Conservation (phyloP, 2,329 filamentous ascomycete genomes). For the Orbilia blumenaviensis region DNA sequence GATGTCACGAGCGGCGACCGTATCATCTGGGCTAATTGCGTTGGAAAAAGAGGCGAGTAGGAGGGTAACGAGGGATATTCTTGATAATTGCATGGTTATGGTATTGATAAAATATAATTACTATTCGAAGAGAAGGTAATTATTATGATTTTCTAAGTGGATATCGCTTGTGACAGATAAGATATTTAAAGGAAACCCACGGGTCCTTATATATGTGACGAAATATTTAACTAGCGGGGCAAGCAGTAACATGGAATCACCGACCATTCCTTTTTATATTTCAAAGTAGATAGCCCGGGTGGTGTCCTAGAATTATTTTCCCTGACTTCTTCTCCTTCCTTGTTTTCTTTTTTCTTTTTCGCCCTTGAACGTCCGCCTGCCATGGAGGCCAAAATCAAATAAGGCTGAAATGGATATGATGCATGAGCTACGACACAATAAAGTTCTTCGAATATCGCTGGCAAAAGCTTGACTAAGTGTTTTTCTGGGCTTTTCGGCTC, state of each 20-base stretch:
- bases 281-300: too few relatives aligned
- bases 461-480: slow-evolving; percentile 20
- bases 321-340: too few relatives aligned
- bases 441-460: background rate
- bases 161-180: too few relatives aligned
- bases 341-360: background rate
- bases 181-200: too few relatives aligned
- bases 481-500: background rate
- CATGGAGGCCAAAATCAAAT: background rate
- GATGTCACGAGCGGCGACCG: background rate
- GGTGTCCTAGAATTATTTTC: too few relatives aligned
- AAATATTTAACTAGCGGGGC: too few relatives aligned
- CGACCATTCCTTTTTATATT: background rate
- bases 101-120: too few relatives aligned
- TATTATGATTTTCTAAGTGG: too few relatives aligned
- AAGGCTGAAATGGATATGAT: slow-evolving; percentile 13
- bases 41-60: slow-evolving; percentile 21
- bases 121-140: background rate
- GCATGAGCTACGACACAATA: slow-evolving; percentile 8
- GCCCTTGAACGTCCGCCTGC: background rate
- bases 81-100: slow-evolving; percentile 37
- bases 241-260: too few relatives aligned
- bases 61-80: slow-evolving; percentile 8
- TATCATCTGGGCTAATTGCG: background rate
- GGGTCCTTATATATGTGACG: too few relatives aligned